Evolutionary conservation across 164 flowering plant species (phyloP), one percentile per base, ranked within the genome.

Genomic region (Macadamia tetraphylla): DNA sequence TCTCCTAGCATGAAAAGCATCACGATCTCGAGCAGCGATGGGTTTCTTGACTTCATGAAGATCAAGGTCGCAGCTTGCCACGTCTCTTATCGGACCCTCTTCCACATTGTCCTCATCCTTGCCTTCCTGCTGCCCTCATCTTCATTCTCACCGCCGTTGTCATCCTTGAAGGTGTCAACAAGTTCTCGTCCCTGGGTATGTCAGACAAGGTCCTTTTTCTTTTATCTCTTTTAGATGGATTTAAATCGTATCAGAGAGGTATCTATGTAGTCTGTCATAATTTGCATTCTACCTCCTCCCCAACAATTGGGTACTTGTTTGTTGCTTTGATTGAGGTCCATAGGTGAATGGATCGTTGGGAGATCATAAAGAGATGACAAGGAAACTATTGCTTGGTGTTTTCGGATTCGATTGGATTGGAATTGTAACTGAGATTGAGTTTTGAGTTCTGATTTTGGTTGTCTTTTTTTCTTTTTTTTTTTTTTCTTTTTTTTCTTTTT

Each of bases 1-100:
- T 94, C 98, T 75, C 98, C 96, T 84, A 92, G 96, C 82, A 92
- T 92, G 98, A 94, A 92, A 88, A 94, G 97, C 80, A 87, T 94
- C 81, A 94, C 98, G 68, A 92, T 94, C 69, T 90, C 92, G 56
- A 81, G 83, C 73, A 88, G 76, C 84, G 73, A 74, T 84, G 97
- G 93, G 46, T 84, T 85, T 69, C 76, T 87, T 76, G 98, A 95
- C 81, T 88, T 88, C 76, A 95, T 95, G 99, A 95, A 92, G 98
- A 89, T 95, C 89, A 95, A 92, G 79, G 88, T 91, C 76, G 98
- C 96, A 77, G 88, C 98, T 79, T 91, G 94, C 66, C 98, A 88
- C 76, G 76, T 95, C 72, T 92, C 98, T 58, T 88, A 92, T 70
- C 78, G 98, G 58, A 91, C 96, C 51, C 86, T 95, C 44, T 95